phyloP scores from a whole-genome alignment of 2,329 filamentous ascomycete genomes.

The Ophiostoma himal-ulmi region DNA sequence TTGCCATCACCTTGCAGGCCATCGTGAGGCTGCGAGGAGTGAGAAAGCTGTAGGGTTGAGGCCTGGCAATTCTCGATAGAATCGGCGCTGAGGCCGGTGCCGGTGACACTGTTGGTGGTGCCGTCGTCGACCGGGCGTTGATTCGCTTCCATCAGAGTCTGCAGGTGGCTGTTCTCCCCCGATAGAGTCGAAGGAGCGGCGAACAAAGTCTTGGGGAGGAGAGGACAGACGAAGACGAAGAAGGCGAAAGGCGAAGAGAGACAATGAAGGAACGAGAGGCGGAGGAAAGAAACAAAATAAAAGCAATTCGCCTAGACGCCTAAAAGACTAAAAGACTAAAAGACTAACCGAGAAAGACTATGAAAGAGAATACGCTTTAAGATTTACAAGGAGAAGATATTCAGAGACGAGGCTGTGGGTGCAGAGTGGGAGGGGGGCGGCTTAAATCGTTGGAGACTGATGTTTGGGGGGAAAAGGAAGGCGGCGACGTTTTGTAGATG shows the following conservation, averaged over 20 bases:
- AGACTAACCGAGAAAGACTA: not conserved
- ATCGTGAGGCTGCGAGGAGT: constrained; percentile 9
- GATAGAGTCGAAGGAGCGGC: constrained; percentile 16
- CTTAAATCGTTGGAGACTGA: constrained; percentile 1
- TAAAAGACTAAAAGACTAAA: not conserved
- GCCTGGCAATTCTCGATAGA: not conserved
- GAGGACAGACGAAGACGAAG: not conserved
- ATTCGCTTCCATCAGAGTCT: constrained; percentile 24
- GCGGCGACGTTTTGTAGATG: constrained; percentile 9
- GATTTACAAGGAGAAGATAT: constrained; percentile 10
- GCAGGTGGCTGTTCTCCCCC: constrained; percentile 17
- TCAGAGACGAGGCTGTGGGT: constrained; percentile 4
- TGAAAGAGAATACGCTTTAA: constrained; percentile 10
- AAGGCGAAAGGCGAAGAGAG: not conserved
- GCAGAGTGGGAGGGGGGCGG: not conserved
- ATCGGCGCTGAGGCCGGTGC: constrained; percentile 2
- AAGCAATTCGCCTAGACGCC: constrained; percentile 14
- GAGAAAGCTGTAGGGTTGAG: not conserved
- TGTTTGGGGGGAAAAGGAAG: not conserved
- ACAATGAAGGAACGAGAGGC: not conserved
- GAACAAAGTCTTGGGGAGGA: not conserved
- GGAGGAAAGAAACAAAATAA: constrained; percentile 15
- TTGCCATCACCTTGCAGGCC: constrained; percentile 11
- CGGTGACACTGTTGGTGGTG: constrained; percentile 15
- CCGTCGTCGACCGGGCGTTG: constrained; percentile 19